Evolutionary conservation across 2,329 filamentous ascomycete species (phyloP).

Genomic region (Thermothelomyces thermophilus): DNA sequence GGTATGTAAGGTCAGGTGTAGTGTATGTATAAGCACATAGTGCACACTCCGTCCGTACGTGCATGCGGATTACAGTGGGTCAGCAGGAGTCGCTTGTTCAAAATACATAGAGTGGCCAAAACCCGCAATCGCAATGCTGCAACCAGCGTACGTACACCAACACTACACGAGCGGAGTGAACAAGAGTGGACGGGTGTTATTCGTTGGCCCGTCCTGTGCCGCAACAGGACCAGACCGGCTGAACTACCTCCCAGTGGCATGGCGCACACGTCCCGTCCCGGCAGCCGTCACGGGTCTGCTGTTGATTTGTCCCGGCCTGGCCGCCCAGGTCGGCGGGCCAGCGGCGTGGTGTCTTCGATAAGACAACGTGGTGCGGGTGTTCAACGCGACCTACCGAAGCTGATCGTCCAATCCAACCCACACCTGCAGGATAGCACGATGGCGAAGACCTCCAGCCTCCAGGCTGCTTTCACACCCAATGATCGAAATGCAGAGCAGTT

Average conservation of each 20-base stretch:
- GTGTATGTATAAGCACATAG: background rate
- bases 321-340: background rate
- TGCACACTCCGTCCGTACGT: too few relatives aligned
- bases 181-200: too few relatives aligned
- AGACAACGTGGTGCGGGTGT: background rate
- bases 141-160: background rate
- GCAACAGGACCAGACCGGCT: background rate
- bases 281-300: background rate
- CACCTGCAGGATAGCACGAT: background rate
- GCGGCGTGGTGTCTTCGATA: conserved; percentile 14
- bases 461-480: background rate
- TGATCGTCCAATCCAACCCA: background rate
- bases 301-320: background rate
- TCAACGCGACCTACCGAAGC: background rate
- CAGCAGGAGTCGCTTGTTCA: too few relatives aligned
- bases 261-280: conserved; percentile 10
- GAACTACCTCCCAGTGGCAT: conserved; percentile 12
- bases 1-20: too few relatives aligned
- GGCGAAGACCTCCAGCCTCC: too few relatives aligned
- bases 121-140: background rate
- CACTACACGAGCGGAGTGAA: too few relatives aligned
- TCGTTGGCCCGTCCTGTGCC: background rate
- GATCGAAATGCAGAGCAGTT: background rate
- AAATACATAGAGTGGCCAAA: too few relatives aligned
- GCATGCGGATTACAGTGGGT: too few relatives aligned